Evolutionary conservation across 805 yeast species (phyloP).

Genomic region (Cyberlindnera euphorbiiphila): DNA sequence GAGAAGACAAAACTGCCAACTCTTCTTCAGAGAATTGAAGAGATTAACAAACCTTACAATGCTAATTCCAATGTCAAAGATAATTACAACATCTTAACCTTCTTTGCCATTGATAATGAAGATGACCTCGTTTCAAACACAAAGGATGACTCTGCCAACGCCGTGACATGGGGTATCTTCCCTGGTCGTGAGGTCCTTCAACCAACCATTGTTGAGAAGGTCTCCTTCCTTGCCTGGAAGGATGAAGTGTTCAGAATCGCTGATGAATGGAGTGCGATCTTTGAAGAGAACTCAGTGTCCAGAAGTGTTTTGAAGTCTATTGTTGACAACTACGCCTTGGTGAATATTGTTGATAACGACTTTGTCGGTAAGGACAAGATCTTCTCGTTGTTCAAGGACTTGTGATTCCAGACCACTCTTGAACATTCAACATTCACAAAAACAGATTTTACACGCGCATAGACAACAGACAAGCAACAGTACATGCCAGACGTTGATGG

Average conservation of each 20-base stretch:
- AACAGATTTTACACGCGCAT: too few species aligned
- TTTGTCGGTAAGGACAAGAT: slow-evolving; percentile 57
- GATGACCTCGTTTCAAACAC: slow-evolving; percentile 65
- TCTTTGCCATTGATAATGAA: slow-evolving; percentile 65
- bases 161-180: slow-evolving; percentile 98
- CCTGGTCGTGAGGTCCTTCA: slow-evolving; percentile 93
- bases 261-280: slow-evolving; percentile 70
- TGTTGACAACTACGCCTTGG: slow-evolving; percentile 59
- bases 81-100: slow-evolving; percentile 57
- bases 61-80: slow-evolving; percentile 21
- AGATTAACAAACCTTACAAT: slow-evolving; percentile 36
- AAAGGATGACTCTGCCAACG: slow-evolving; percentile 69
- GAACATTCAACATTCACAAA: too few species aligned
- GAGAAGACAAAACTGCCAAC: slow-evolving; percentile 44
- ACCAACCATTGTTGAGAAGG: slow-evolving; percentile 92
- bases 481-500: slow-evolving; percentile 4
- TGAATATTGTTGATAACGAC: slow-evolving; percentile 90
- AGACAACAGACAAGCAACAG: too few species aligned
- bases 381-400: slow-evolving; percentile 45
- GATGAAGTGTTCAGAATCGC: slow-evolving; percentile 87
- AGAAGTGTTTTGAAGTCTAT: slow-evolving; percentile 41
- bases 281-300: slow-evolving; percentile 34
- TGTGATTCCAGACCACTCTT: too few species aligned
- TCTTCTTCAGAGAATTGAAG: slow-evolving; percentile 43
- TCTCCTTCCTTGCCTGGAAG: slow-evolving; percentile 94